A percentile compares a stretch with the other conserved stretches of the same genome.
phyloP scores from a whole-genome alignment of 176 grass and related monocot genomes.

The Eleusine indica region DNA sequence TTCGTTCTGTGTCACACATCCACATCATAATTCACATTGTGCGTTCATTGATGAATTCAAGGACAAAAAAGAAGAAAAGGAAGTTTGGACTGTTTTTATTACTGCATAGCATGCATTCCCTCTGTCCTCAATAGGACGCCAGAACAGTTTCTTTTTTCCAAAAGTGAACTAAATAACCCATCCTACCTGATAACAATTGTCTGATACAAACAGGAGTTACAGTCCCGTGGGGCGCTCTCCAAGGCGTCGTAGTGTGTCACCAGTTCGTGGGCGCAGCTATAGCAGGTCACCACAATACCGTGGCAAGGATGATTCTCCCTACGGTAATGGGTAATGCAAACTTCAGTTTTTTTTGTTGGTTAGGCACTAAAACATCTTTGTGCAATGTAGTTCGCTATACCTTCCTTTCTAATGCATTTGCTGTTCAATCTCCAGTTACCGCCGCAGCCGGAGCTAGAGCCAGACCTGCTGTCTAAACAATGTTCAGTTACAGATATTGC shows the following conservation, averaged over 20 bases:
- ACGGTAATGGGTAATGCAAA: slow-evolving; percentile 66
- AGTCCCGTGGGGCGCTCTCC: slow-evolving; percentile 79
- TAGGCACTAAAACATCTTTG: not conserved
- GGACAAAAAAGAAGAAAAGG: not conserved
- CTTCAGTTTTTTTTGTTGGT: not conserved
- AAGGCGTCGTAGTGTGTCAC: slow-evolving; percentile 75
- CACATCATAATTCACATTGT: not conserved
- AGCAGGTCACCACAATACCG: slow-evolving; percentile 73
- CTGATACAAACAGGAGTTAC: slow-evolving; percentile 69
- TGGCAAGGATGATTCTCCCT: slow-evolving; percentile 65
- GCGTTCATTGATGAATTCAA: not conserved
- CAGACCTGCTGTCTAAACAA: slow-evolving; percentile 10
- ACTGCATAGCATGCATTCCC: not conserved
- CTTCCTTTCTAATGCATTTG: not conserved
- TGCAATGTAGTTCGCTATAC: not conserved
- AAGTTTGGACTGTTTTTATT: not conserved
- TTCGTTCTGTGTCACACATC: not conserved
- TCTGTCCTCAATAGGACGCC: not conserved
- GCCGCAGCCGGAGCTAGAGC: slow-evolving; percentile 77
- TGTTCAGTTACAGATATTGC: not conserved
- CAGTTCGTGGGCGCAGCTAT: slow-evolving; percentile 62
- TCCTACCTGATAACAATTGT: slow-evolving; percentile 33
- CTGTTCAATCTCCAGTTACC: slow-evolving; percentile 51
- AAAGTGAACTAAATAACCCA: not conserved
- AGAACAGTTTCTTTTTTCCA: not conserved